These are phyloP conservation scores for Tricholoma sp. DNA, from an alignment of 768 basidiomycete species.

Conservation along the genomic window DNA sequence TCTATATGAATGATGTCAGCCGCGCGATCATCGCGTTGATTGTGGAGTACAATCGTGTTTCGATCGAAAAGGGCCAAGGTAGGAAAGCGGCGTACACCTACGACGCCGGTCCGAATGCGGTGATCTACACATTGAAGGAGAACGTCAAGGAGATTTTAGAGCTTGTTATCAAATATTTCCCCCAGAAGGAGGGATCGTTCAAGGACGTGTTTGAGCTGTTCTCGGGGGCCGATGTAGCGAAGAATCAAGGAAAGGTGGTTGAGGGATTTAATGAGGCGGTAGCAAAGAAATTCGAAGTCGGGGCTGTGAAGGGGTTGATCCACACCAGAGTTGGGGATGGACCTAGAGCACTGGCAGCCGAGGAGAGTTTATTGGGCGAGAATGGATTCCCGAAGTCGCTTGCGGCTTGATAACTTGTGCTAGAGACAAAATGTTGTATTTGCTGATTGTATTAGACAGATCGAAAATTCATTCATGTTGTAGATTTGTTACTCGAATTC, in stretches of 20 bases:
- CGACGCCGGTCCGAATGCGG: constrained; percentile 98
- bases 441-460: not conserved
- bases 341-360: constrained; percentile 60
- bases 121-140: constrained; percentile 82
- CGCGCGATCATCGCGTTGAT: constrained; percentile 89
- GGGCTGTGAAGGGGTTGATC: constrained; percentile 84
- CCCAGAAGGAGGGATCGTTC: constrained; percentile 64
- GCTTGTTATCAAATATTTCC: constrained; percentile 82
- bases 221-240: constrained; percentile 28
- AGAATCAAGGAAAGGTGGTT: constrained; percentile 43
- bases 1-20: constrained; percentile 98
- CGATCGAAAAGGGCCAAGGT: constrained; percentile 46
- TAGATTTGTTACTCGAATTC: not conserved
- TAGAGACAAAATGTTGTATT: not conserved
- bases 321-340: constrained; percentile 93
- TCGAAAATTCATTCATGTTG: not conserved
- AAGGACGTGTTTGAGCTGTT: constrained; percentile 72
- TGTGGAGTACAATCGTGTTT: constrained; percentile 87
- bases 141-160: constrained; percentile 76
- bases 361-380: constrained; percentile 60
- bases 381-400: constrained; percentile 67
- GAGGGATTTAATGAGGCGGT: constrained; percentile 78
- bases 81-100: constrained; percentile 96
- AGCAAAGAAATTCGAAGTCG: constrained; percentile 65
- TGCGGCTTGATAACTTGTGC: constrained; percentile 13